These are phyloP conservation scores for Puccinia novopanici DNA, from an alignment of 1,284 basidiomycete genomes.

Conservation along the genomic window DNA sequence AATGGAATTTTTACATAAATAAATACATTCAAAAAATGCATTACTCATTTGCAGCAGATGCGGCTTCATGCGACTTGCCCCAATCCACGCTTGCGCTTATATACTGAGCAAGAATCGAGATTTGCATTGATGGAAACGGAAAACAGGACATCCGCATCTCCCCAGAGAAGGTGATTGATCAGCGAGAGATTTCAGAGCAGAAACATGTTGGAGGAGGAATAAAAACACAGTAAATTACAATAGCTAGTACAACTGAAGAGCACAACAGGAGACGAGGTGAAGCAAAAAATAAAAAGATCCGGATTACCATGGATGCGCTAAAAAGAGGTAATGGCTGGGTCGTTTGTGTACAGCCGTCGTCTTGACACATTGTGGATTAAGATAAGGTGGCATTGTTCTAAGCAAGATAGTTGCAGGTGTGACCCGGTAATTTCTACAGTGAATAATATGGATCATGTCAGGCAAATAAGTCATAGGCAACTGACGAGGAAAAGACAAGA, in stretches of 20 bases:
- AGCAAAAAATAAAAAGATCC: background rate
- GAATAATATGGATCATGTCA: background rate
- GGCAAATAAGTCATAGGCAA: background rate
- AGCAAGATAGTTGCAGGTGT: constrained; percentile 72
- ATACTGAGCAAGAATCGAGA: no score
- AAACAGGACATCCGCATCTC: no score
- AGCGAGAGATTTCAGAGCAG: background rate
- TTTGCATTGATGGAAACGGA: background rate
- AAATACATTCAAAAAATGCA: no score
- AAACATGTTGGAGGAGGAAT: background rate
- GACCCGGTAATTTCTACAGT: constrained; percentile 62
- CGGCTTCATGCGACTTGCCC: no score
- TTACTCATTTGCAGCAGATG: no score
- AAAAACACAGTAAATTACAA: background rate
- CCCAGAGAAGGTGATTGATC: background rate
- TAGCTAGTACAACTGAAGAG: constrained; percentile 17
- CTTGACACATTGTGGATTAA: background rate
- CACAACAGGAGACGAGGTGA: background rate
- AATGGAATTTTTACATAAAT: no score
- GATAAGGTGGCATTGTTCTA: constrained; percentile 76
- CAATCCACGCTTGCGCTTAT: no score
- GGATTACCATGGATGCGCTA: background rate
- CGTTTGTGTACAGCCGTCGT: no score
- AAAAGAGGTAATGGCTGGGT: background rate
- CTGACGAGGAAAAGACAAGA: background rate